Percentiles rank a stretch among this genome's conserved stretches.
These are phyloP conservation scores for Naganishia randhawae DNA, from an alignment of 768 basidiomycete species.

Conservation along the genomic window DNA sequence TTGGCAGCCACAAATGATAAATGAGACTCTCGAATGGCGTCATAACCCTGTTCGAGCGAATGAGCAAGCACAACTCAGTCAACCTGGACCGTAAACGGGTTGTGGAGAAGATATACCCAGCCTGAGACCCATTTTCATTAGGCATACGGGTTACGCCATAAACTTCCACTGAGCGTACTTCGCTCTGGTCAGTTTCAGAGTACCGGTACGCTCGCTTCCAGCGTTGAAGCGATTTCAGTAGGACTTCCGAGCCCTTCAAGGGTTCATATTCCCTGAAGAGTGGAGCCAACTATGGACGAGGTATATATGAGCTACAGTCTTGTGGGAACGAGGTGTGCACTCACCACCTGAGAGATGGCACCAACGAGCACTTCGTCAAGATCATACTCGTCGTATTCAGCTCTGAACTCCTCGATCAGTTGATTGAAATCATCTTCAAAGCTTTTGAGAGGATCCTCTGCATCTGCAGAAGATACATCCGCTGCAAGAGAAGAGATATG, in stretches of 20 bases:
- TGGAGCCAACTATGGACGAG: conserved; percentile 59
- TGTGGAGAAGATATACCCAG: not conserved
- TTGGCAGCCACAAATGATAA: conserved; percentile 94
- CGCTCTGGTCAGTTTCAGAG: conserved; percentile 14
- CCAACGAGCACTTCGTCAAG: conserved; percentile 91
- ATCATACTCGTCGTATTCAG: conserved; percentile 71
- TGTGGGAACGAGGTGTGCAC: conserved; percentile 32
- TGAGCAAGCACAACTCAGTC: not conserved
- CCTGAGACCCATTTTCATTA: not conserved
- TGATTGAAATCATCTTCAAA: conserved; percentile 70
- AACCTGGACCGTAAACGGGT: not conserved
- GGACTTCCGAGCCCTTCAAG: conserved; percentile 64
- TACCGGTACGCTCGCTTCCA: conserved; percentile 51
- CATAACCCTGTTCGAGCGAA: conserved; percentile 56
- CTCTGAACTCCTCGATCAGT: conserved; percentile 64
- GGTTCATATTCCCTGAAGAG: conserved; percentile 66
- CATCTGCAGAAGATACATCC: conserved; percentile 54
- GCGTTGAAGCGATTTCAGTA: conserved; percentile 44
- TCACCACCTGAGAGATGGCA: conserved; percentile 74
- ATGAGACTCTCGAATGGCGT: conserved; percentile 90
- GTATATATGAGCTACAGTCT: conserved; percentile 50
- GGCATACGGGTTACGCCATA: conserved; percentile 41
- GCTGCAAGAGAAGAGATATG: conserved; percentile 67
- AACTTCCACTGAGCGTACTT: not conserved
- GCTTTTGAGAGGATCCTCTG: conserved; percentile 68